Evolutionary conservation across 352 stramenopile genomes (phyloP).

Genomic region (Pythium dissimile): DNA sequence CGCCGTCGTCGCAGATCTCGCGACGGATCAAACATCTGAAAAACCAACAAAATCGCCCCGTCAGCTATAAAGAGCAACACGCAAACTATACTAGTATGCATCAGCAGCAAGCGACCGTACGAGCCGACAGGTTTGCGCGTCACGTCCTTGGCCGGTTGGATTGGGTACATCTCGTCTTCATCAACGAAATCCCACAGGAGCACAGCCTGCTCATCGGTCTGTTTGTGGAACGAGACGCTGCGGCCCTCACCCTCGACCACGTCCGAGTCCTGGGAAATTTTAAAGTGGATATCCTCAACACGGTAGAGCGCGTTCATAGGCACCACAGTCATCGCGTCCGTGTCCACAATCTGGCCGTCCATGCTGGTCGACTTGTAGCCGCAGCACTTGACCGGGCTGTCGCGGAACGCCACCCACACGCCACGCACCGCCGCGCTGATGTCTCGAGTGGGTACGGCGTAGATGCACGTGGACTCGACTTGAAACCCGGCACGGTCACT

Average conservation of each 20-base stretch:
- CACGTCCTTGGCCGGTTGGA: constrained; percentile 6
- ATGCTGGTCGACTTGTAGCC: constrained; percentile 19
- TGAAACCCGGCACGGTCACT: not conserved
- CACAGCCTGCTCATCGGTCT: constrained; percentile 21
- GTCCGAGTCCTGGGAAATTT: not conserved
- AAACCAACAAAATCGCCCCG: not conserved
- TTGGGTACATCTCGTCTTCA: constrained; percentile 25
- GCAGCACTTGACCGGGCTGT: constrained; percentile 21
- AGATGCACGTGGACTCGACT: constrained; percentile 25
- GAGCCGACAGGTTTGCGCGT: not conserved
- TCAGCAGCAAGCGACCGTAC: no score
- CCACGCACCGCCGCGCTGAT: constrained; percentile 11
- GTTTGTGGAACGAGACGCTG: constrained; percentile 19
- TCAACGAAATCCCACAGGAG: constrained; percentile 30
- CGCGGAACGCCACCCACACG: constrained; percentile 22
- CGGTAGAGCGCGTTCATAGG: not conserved
- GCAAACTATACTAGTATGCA: no score
- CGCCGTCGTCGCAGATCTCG: constrained; percentile 2
- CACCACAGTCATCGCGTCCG: not conserved
- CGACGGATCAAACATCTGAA: constrained; percentile 1
- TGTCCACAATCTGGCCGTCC: constrained; percentile 8
- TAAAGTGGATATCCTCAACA: not conserved
- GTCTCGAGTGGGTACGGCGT: constrained; percentile 32
- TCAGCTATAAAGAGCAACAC: no score
- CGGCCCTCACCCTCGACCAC: constrained; percentile 16